Conservation (phyloP, 257 asterid genomes). For the Primulina tabacum region DNA sequence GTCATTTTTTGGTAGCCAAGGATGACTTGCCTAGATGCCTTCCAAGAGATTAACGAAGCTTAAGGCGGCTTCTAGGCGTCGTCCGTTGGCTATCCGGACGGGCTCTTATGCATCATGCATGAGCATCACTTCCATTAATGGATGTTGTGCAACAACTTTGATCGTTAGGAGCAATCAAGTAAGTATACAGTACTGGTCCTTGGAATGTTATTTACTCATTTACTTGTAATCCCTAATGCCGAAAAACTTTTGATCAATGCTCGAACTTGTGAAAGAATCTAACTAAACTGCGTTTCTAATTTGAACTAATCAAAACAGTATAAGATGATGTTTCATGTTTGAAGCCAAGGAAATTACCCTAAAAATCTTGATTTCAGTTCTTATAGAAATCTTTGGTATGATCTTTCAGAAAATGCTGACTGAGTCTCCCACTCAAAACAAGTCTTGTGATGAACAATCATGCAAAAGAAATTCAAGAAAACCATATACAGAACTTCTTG, state of each 20-base stretch:
- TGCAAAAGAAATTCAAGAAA: neutral
- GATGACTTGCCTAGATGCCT: slow-evolving; percentile 59
- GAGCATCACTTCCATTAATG: slow-evolving; percentile 26
- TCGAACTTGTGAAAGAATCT: neutral
- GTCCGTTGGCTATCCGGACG: slow-evolving; percentile 43
- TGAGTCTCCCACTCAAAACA: too few relatives aligned
- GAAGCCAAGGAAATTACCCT: neutral
- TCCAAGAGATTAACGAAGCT: neutral
- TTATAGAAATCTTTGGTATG: too few relatives aligned
- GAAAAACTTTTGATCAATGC: neutral
- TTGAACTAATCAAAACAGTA: neutral
- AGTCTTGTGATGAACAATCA: neutral
- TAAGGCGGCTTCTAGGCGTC: slow-evolving; percentile 35
- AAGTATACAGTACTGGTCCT: neutral
- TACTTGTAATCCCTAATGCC: neutral
- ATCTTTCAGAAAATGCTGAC: neutral
- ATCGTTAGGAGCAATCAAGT: neutral
- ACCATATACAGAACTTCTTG: slow-evolving; percentile 38
- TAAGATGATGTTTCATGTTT: neutral
- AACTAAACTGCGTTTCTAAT: neutral
- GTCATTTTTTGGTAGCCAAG: slow-evolving; percentile 58
- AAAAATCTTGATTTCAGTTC: too few relatives aligned
- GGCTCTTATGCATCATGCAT: slow-evolving; percentile 44
- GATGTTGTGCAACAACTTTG: neutral
- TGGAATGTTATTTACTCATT: too few relatives aligned